Evolutionary conservation across 2,329 filamentous ascomycete genomes (phyloP).

Genomic region (Microascus cirrosus): DNA sequence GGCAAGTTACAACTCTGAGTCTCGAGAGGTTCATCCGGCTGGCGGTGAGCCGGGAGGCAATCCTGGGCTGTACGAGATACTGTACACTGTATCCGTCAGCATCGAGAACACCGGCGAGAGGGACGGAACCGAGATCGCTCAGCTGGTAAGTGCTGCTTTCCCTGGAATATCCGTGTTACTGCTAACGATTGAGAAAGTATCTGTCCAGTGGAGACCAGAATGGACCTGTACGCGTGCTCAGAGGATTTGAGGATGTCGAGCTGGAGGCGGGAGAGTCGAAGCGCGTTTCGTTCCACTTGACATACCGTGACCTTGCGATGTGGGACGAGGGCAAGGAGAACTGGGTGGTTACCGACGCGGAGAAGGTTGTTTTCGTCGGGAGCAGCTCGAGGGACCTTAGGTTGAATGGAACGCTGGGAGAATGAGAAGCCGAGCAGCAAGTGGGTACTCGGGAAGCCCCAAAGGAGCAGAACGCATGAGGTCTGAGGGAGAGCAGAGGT

Average conservation of each 20-base stretch:
- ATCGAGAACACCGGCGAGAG: conserved; percentile 1
- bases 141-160: conserved; percentile 1
- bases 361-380: background rate
- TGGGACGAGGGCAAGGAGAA: background rate
- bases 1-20: background rate
- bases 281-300: conserved; percentile 1
- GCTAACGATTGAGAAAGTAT: background rate
- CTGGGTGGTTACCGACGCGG: background rate
- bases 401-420: background rate
- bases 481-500: too few relatives aligned
- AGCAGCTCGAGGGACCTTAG: background rate
- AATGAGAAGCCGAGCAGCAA: background rate
- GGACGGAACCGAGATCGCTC: background rate
- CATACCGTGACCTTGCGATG: conserved; percentile 1
- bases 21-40: background rate
- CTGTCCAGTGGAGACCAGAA: background rate
- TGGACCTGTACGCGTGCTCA: background rate
- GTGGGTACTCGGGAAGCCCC: too few relatives aligned
- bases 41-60: conserved; percentile 1
- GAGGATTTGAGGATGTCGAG: conserved; percentile 1
- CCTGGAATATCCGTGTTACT: too few relatives aligned
- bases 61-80: background rate
- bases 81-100: conserved; percentile 2
- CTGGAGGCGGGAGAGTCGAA: background rate
- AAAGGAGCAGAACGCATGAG: too few relatives aligned